These are phyloP conservation scores for Talaromyces sp. DNA, from an alignment of 2,329 filamentous ascomycete species.

Conservation along the genomic window DNA sequence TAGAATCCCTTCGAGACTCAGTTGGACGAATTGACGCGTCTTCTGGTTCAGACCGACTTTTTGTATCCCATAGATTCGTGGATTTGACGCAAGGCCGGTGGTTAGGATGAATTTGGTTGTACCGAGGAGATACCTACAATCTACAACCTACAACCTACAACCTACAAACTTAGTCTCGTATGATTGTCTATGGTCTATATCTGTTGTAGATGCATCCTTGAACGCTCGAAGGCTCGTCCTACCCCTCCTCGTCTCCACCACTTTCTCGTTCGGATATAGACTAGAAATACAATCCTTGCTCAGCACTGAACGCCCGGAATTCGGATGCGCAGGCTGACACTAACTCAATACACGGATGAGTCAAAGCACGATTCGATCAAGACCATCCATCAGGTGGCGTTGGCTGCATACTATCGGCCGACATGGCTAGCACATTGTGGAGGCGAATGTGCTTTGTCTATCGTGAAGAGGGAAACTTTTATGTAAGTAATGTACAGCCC, in stretches of 20 bases:
- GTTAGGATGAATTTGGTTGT: not conserved
- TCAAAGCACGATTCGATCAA: not conserved
- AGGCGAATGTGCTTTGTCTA: not conserved
- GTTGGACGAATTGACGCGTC: not conserved
- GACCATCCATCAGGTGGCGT: not conserved
- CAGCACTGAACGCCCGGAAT: not conserved
- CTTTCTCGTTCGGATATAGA: not conserved
- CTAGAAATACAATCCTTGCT: not conserved
- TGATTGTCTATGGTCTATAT: not conserved
- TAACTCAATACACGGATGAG: not conserved
- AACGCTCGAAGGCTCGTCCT: not conserved
- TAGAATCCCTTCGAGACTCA: not conserved
- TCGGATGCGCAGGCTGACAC: not conserved
- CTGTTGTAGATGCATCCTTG: not conserved
- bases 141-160: not conserved
- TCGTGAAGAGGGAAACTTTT: not conserved
- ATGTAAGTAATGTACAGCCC: not conserved
- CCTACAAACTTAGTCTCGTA: not conserved
- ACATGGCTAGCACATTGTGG: not conserved
- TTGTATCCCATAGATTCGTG: not conserved
- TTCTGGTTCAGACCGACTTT: constrained; percentile 2
- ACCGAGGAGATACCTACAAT: not conserved
- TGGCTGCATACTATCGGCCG: not conserved
- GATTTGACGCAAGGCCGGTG: not conserved
- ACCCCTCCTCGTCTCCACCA: not conserved